Percentiles rank a stretch among this genome's conserved stretches.
Conservation (phyloP, 805 yeast species). For the Candida glaebosa region DNA sequence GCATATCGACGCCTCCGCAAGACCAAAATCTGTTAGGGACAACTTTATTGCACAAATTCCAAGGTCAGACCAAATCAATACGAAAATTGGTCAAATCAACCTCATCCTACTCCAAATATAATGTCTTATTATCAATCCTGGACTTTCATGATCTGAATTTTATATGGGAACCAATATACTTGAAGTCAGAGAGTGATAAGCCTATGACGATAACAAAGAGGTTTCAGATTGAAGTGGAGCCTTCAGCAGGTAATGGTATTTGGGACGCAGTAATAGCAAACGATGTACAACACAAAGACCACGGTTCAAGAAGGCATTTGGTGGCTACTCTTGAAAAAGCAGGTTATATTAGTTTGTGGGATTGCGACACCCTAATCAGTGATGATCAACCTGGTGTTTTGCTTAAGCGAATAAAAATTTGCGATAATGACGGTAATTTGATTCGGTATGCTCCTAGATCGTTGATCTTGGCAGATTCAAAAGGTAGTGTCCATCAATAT, state of each 20-base stretch:
- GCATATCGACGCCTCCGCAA: conserved; percentile 5
- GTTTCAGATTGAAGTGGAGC: conserved; percentile 25
- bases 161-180: conserved; percentile 39
- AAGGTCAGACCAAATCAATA: conserved; percentile 86
- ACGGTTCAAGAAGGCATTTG: conserved; percentile 24
- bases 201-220: conserved; percentile 31
- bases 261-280: conserved; percentile 30
- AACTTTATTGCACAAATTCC: conserved; percentile 47
- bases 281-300: conserved; percentile 22
- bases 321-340: conserved; percentile 28
- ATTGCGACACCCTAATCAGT: conserved; percentile 40
- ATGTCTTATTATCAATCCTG: conserved; percentile 35
- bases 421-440: conserved; percentile 7
- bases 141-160: conserved; percentile 36
- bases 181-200: conserved; percentile 12
- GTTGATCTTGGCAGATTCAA: conserved; percentile 15
- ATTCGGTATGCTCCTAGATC: conserved; percentile 18
- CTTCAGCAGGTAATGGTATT: conserved; percentile 14
- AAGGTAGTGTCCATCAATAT: conserved; percentile 12
- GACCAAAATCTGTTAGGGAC: conserved; percentile 10
- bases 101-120: conserved; percentile 19
- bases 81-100: conserved; percentile 62
- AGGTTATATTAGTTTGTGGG: conserved; percentile 55
- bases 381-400: conserved; percentile 30
- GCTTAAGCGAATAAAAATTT: conserved; percentile 14